These are phyloP conservation scores for Rhodomyrtus tomentosa DNA, from an alignment of 345 rosid genomes.

Conservation along the genomic window DNA sequence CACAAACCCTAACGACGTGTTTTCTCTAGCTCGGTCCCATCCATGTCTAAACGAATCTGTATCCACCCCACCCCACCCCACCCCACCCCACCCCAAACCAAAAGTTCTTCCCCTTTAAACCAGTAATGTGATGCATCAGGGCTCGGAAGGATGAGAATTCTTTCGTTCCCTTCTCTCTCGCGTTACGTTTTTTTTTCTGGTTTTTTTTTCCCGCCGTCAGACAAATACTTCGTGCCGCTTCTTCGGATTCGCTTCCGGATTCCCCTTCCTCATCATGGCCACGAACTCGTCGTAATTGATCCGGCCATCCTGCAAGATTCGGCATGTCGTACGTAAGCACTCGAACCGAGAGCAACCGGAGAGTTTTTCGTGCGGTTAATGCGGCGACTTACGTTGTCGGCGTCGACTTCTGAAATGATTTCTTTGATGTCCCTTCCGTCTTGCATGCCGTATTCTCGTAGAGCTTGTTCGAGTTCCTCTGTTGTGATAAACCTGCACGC, in stretches of 20 bases:
- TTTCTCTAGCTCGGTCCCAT: not conserved
- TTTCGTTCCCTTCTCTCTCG: not conserved
- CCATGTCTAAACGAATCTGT: not conserved
- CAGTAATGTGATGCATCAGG: not conserved
- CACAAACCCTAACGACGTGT: not conserved
- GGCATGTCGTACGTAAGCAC: not conserved
- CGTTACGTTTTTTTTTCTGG: no score
- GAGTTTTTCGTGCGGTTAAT: not conserved
- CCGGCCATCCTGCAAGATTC: conserved; percentile 53
- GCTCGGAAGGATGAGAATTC: not conserved
- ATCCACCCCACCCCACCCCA: no score
- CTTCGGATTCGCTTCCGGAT: conserved; percentile 67
- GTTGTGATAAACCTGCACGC: conserved; percentile 50
- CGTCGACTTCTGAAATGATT: conserved; percentile 73
- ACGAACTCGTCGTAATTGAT: conserved; percentile 85
- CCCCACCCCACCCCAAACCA: no score
- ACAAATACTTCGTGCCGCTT: conserved; percentile 43
- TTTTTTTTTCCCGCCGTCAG: not conserved
- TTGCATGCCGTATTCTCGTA: conserved; percentile 65
- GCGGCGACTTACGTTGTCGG: conserved; percentile 47
- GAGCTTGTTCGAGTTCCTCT: conserved; percentile 92
- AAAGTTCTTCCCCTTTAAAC: no score
- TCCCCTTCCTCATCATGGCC: conserved; percentile 94
- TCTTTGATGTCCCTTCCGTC: conserved; percentile 72
- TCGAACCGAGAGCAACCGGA: not conserved